Evolutionary conservation across 345 rosid species (phyloP), one percentile per base, ranked within the genome.

Genomic region (Brassica carinata): DNA sequence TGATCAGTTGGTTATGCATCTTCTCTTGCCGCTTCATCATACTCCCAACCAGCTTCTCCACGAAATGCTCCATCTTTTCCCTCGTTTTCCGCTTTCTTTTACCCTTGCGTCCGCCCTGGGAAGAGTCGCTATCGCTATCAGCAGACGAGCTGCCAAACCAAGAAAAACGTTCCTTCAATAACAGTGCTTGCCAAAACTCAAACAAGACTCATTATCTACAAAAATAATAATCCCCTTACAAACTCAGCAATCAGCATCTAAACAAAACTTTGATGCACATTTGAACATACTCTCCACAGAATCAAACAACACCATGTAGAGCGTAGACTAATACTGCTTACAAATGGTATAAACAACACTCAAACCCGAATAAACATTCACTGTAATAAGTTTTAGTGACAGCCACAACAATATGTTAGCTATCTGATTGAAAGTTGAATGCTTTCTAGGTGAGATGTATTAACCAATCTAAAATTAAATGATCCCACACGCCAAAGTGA

Each of bases 1-100:
- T 90, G 31, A 92, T 85, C 81, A 94, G 83, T 83, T 92, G 86
- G 79, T 76, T 76, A 71, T 91, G 89, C 91, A 94, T 87, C 84
- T 85, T 85, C 81, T 94, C 97, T 71, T 94, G 98, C 85, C 86
- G 86, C 38, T 88, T 91, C 90, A 92, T 85, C 83, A 94, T 84
- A 76, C 76, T 81, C 80, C 67, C 70, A 55, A 86, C 89, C 86
- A 90, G 69, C 68, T 77, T 80, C 71, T 86, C 90, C 86, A 94
- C 64, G 65, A 86, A 86, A 45, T 58, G 40, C 83, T 91, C 82
- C 1, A 92, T 59, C 75, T 85, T 81, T n/a, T 76, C 79, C 79
- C 81, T 80, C 0, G 75, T 71, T 79, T 85, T 69, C 82, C 95
- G 84, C 83, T 89, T 92, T 77, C 90, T 84, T 85, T 87, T 92